These are phyloP conservation scores for Pharus latifolius DNA, from an alignment of 176 grass and related monocot genomes.

Conservation along the genomic window DNA sequence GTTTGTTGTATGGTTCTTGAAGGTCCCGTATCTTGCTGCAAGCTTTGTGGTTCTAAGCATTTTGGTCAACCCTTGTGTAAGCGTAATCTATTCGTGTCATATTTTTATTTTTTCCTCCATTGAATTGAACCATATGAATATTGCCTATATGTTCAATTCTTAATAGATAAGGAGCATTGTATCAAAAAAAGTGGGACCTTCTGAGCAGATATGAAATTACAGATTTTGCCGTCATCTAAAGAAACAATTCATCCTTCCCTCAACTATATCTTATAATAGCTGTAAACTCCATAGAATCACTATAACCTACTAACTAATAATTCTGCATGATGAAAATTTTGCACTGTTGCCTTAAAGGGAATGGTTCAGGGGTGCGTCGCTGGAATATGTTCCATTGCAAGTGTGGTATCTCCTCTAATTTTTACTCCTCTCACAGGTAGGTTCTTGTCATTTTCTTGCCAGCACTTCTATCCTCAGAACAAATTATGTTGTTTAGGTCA, in stretches of 20 bases:
- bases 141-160: background rate
- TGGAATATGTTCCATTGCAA: slow-evolving; percentile 62
- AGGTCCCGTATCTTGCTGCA: slow-evolving; percentile 82
- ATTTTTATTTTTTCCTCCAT: background rate
- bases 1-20: slow-evolving; percentile 5
- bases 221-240: too few relatives aligned
- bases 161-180: slow-evolving; percentile 67
- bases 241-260: too few relatives aligned
- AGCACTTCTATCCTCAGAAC: background rate
- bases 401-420: slow-evolving; percentile 41
- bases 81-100: background rate
- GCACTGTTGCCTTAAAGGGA: slow-evolving; percentile 33
- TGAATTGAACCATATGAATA: background rate
- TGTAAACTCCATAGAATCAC: too few relatives aligned
- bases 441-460: background rate
- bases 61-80: slow-evolving; percentile 73
- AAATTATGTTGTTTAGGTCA: background rate
- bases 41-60: slow-evolving; percentile 52
- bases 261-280: too few relatives aligned
- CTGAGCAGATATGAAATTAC: slow-evolving; percentile 47
- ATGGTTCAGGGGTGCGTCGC: slow-evolving; percentile 70
- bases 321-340: background rate
- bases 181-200: slow-evolving; percentile 51
- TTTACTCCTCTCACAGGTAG: slow-evolving; percentile 69
- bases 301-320: background rate